A percentile compares a stretch with the other conserved stretches of the same genome.
Evolutionary conservation across 495 filamentous ascomycete genomes (phyloP).

Genomic region (Hypoxylon trugodes): DNA sequence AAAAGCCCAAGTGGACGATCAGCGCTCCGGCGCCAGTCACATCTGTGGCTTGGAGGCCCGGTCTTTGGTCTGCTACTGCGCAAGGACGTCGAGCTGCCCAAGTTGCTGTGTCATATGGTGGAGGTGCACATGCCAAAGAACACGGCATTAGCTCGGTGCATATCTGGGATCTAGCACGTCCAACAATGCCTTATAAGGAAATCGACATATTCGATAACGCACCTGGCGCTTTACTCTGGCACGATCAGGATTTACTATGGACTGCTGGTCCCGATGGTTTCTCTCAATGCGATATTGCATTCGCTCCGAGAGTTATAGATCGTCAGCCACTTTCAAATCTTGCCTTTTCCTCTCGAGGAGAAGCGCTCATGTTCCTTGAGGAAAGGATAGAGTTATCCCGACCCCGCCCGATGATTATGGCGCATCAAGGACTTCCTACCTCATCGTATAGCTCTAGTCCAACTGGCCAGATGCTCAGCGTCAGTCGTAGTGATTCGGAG

Average conservation of each 20-base stretch:
- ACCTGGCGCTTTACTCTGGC: conserved; percentile 86
- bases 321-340: conserved; percentile 70
- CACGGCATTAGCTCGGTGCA: conserved; percentile 77
- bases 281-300: conserved; percentile 86
- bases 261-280: conserved; percentile 88
- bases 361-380: conserved; percentile 65
- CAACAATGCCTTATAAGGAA: conserved; percentile 85
- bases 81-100: conserved; percentile 68
- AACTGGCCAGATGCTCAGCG: conserved; percentile 54
- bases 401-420: conserved; percentile 45
- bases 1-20: conserved; percentile 75
- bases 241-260: conserved; percentile 89
- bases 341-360: conserved; percentile 67
- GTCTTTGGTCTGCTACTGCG: conserved; percentile 73
- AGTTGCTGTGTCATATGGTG: conserved; percentile 62
- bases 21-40: conserved; percentile 69
- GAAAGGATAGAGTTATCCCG: conserved; percentile 53
- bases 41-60: conserved; percentile 86
- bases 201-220: conserved; percentile 76
- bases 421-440: conserved; percentile 40
- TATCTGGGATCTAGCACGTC: conserved; percentile 91
- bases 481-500: conserved; percentile 73
- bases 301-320: conserved; percentile 80
- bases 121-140: conserved; percentile 52
- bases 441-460: conserved; percentile 56